These are phyloP conservation scores for Cladophialophora immunda DNA, from an alignment of 2,329 filamentous ascomycete species.

Conservation along the genomic window DNA sequence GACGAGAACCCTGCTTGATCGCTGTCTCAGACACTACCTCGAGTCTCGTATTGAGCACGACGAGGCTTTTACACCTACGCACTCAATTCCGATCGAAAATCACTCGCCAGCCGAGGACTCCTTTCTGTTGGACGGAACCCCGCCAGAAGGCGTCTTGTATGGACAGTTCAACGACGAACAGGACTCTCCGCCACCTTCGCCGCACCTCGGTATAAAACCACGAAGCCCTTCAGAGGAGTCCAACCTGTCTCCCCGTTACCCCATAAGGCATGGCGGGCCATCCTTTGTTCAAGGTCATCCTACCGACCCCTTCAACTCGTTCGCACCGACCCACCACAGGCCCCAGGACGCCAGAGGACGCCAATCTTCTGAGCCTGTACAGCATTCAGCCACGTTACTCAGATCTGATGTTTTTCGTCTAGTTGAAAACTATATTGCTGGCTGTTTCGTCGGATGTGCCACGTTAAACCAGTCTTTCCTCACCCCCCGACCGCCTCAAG, in stretches of 20 bases:
- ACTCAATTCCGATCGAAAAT: conserved; percentile 11
- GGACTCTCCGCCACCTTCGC: conserved; percentile 32
- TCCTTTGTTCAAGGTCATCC: conserved; percentile 28
- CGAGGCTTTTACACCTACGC: conserved; percentile 13
- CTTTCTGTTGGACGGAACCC: conserved; percentile 39
- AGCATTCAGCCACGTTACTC: background rate
- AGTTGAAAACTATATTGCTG: conserved; percentile 79
- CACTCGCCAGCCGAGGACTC: conserved; percentile 30
- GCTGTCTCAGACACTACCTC: conserved; percentile 62
- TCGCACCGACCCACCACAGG: conserved; percentile 18
- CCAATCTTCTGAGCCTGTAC: conserved; percentile 5
- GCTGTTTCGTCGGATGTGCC: conserved; percentile 73
- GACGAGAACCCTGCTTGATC: conserved; percentile 66
- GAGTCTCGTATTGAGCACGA: conserved; percentile 48
- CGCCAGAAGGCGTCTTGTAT: conserved; percentile 30
- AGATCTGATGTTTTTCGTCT: conserved; percentile 69
- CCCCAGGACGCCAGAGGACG: conserved; percentile 10
- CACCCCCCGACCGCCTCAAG: conserved; percentile 57
- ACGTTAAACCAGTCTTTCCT: conserved; percentile 81
- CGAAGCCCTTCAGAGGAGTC: conserved; percentile 32
- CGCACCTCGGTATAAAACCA: conserved; percentile 24
- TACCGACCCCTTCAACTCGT: conserved; percentile 29
- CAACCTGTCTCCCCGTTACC: conserved; percentile 22
- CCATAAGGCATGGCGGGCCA: conserved; percentile 1
- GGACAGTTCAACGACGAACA: conserved; percentile 27